phyloP scores from a whole-genome alignment of 116 monocot genomes.

The Posidonia oceanica region DNA sequence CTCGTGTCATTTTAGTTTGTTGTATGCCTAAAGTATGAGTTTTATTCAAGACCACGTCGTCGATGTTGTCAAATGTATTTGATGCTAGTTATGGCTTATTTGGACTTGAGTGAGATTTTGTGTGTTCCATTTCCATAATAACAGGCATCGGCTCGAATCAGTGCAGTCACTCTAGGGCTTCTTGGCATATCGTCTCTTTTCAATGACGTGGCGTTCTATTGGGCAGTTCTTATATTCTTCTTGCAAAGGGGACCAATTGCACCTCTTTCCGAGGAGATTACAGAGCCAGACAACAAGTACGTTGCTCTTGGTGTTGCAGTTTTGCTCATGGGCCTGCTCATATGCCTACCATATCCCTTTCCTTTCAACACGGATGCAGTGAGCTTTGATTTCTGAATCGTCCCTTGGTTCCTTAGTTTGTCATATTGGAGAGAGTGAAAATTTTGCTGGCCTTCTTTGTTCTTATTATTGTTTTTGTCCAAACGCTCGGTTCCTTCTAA shows the following conservation, averaged over 20 bases:
- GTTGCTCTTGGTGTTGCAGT: conserved; percentile 54
- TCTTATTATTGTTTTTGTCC: no score
- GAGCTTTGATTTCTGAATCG: background rate
- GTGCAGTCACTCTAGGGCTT: conserved; percentile 42
- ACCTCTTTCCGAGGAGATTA: conserved; percentile 88
- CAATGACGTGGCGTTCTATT: conserved; percentile 90
- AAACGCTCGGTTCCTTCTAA: no score
- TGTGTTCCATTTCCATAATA: background rate
- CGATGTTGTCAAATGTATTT: no score
- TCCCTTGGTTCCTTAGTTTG: background rate
- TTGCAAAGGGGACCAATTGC: conserved; percentile 84
- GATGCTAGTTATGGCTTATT: background rate
- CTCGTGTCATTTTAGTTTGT: no score
- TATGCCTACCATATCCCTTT: conserved; percentile 86
- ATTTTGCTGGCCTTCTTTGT: no score
- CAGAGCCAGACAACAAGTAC: conserved; percentile 56
- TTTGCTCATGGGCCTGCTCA: conserved; percentile 62
- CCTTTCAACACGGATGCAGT: conserved; percentile 28
- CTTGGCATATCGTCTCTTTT: conserved; percentile 68
- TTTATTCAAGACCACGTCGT: no score
- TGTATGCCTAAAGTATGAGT: no score
- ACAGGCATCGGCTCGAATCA: conserved; percentile 52
- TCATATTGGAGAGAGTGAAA: background rate
- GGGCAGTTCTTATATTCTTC: conserved; percentile 80
- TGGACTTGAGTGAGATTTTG: background rate